Conservation (phyloP, 192 early-diverging fungal species). For the Entomortierella parvispora region DNA sequence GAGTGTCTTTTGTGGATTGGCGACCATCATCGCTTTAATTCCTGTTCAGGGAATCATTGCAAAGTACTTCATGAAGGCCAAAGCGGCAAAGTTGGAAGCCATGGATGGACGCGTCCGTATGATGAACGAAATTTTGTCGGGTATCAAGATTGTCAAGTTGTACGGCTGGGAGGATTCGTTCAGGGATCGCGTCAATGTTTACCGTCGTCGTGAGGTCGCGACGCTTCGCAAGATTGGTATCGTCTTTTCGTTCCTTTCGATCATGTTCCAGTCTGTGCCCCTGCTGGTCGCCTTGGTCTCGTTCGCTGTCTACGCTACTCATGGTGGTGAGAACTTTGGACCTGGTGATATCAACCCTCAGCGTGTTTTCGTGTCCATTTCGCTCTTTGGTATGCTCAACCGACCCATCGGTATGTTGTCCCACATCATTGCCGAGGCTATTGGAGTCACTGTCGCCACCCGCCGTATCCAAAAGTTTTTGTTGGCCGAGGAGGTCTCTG, state of each 20-base stretch:
- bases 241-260: constrained; percentile 46
- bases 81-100: constrained; percentile 28
- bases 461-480: constrained; percentile 37
- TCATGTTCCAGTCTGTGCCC: constrained; percentile 35
- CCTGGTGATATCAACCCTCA: constrained; percentile 33
- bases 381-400: constrained; percentile 30
- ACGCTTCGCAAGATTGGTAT: constrained; percentile 49
- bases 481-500: constrained; percentile 26
- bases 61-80: constrained; percentile 40
- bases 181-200: constrained; percentile 27
- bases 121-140: constrained; percentile 52
- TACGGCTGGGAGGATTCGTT: constrained; percentile 53
- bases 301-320: constrained; percentile 28
- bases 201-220: constrained; percentile 31
- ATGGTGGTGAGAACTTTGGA: constrained; percentile 24
- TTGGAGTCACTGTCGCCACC: constrained; percentile 12
- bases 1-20: constrained; percentile 41
- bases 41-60: constrained; percentile 39
- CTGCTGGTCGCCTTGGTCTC: constrained; percentile 29
- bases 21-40: constrained; percentile 12
- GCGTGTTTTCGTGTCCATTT: constrained; percentile 33
- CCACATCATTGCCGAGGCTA: constrained; percentile 16
- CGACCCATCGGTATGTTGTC: constrained; percentile 43
- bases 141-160: constrained; percentile 56
- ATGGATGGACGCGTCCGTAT: constrained; percentile 54